Conservation (phyloP, 2,329 filamentous ascomycete species). For the Chaetomium strumarium region DNA sequence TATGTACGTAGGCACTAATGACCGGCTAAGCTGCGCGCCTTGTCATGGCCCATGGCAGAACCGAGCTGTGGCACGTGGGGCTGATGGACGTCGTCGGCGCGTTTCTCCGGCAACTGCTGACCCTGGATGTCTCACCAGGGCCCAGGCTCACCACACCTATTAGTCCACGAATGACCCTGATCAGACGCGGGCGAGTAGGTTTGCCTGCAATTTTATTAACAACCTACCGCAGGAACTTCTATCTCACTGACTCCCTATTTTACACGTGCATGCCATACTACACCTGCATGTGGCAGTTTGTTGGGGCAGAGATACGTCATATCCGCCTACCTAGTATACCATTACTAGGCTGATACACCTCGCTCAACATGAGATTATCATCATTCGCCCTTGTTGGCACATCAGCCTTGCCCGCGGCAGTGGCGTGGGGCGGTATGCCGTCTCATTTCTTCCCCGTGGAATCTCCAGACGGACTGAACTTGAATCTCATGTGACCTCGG, state of each 20-base stretch:
- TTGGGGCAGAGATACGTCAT: too few relatives aligned
- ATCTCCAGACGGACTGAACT: slow-evolving; percentile 1
- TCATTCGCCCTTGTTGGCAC: slow-evolving; percentile 21
- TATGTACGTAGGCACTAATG: too few relatives aligned
- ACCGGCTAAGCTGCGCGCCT: too few relatives aligned
- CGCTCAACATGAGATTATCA: slow-evolving; percentile 21
- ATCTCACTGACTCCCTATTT: too few relatives aligned
- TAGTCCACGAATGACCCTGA: too few relatives aligned
- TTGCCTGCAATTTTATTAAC: too few relatives aligned
- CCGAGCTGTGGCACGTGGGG: not conserved
- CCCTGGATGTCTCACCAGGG: not conserved
- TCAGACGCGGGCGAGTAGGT: too few relatives aligned
- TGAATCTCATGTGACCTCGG: slow-evolving; percentile 11
- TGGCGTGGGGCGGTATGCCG: slow-evolving; percentile 40
- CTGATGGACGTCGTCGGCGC: not conserved
- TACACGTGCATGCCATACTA: too few relatives aligned
- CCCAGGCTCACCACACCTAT: too few relatives aligned
- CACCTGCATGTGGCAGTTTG: too few relatives aligned
- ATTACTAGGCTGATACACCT: not conserved
- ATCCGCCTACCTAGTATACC: too few relatives aligned
- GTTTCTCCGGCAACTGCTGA: slow-evolving; percentile 7
- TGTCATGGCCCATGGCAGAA: not conserved
- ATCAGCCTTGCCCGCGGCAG: slow-evolving; percentile 30
- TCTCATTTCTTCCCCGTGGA: not conserved
- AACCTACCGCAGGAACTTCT: too few relatives aligned